Evolutionary conservation across 2,329 filamentous ascomycete species (phyloP).

Genomic region (Pyrenochaeta sp.): DNA sequence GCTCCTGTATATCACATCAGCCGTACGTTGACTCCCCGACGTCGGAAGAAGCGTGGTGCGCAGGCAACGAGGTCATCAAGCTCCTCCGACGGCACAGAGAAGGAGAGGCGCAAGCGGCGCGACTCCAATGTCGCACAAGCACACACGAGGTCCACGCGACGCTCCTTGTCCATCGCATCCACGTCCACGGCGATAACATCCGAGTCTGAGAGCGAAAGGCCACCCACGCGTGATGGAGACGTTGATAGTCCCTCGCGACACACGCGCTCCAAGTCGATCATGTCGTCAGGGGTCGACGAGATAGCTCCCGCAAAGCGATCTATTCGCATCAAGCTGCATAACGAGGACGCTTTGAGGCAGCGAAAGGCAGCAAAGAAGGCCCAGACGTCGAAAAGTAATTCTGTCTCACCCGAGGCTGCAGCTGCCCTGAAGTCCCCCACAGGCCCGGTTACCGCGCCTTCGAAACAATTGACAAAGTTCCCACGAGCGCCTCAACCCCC

Average conservation of each 20-base stretch:
- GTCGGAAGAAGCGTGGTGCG: conserved; percentile 39
- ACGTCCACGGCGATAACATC: conserved; percentile 71
- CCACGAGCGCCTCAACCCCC: conserved; percentile 89
- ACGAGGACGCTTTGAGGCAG: conserved; percentile 76
- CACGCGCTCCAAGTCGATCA: conserved; percentile 67
- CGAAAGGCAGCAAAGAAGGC: conserved; percentile 74
- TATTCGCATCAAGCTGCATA: conserved; percentile 89
- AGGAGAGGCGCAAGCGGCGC: conserved; percentile 39
- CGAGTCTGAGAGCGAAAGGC: conserved; percentile 69
- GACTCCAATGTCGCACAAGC: conserved; percentile 34
- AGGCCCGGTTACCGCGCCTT: conserved; percentile 68
- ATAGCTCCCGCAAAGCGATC: conserved; percentile 74
- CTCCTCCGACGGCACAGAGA: conserved; percentile 36
- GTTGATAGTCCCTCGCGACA: conserved; percentile 58
- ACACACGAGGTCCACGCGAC: conserved; percentile 36
- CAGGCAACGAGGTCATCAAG: conserved; percentile 36
- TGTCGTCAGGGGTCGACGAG: conserved; percentile 64
- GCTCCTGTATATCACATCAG: conserved; percentile 72
- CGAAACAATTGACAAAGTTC: conserved; percentile 79
- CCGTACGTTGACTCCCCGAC: conserved; percentile 55
- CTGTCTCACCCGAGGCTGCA: conserved; percentile 56
- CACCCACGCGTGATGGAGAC: conserved; percentile 37
- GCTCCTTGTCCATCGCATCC: conserved; percentile 54
- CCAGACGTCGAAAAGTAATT: conserved; percentile 44
- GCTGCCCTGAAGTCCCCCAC: conserved; percentile 91